A percentile compares a stretch with the other conserved stretches of the same genome.
These are phyloP conservation scores for Thielaviopsis ethacetica DNA, from an alignment of 2,329 filamentous ascomycete genomes.

Conservation along the genomic window DNA sequence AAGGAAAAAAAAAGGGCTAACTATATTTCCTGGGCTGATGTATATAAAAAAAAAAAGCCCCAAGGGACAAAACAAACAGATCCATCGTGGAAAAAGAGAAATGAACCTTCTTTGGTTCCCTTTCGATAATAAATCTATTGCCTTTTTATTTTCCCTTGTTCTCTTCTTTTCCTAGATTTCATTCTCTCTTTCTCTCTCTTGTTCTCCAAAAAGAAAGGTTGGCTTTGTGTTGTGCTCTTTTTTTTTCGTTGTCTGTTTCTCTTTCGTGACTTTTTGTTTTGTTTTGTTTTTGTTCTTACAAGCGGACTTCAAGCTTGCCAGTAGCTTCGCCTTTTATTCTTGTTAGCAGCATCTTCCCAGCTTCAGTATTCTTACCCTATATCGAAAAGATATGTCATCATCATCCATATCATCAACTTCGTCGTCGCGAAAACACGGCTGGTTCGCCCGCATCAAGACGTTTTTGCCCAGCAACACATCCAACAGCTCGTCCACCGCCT, in stretches of 20 bases:
- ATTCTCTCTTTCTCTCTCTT: neutral
- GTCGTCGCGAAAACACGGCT: neutral
- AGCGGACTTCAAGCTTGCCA: too few relatives aligned
- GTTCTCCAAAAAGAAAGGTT: neutral
- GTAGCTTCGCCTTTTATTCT: too few relatives aligned
- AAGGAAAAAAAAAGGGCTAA: neutral
- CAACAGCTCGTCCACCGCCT: neutral
- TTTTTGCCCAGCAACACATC: neutral
- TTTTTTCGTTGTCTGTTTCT: too few relatives aligned
- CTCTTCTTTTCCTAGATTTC: neutral
- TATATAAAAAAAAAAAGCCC: neutral
- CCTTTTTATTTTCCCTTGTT: neutral
- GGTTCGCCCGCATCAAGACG: neutral
- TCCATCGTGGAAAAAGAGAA: neutral
- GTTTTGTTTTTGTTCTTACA: too few relatives aligned
- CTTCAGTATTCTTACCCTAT: neutral
- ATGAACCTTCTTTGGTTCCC: neutral
- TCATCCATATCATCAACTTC: neutral
- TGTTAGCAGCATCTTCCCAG: neutral
- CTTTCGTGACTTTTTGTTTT: too few relatives aligned
- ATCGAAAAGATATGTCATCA: neutral
- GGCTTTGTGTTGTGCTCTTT: too few relatives aligned
- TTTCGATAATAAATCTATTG: neutral
- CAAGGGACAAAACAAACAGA: neutral
- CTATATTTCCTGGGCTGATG: neutral